Base-by-base conservation (phyloP, 2,329 filamentous ascomycete genomes). In the Exserohilum turcica region DNA sequence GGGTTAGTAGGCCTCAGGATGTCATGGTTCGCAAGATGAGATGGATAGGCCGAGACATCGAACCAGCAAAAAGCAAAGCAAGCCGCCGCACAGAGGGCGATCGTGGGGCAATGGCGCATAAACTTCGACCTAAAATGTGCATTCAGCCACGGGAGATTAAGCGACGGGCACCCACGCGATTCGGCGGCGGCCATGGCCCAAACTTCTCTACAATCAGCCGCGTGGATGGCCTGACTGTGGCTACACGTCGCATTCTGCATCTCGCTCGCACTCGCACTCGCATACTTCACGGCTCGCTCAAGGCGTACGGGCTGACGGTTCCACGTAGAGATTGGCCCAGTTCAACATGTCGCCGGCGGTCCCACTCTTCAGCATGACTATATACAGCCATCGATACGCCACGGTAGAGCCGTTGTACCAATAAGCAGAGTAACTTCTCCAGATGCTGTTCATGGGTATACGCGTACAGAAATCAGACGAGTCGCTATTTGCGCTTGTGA, bases 401-500 rank as follows among this genome's bases (percentile, higher is more conserved):
- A 54, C n/a, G n/a, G n/a, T n/a, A n/a, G n/a, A n/a, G 38, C 52
- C 54, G 54, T 63, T 59, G 49, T 52, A 57, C 43, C 49, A 48
- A 54, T n/a, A 54, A 43, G 54, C 55, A 47, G 54, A 52, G 52
- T 48, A 59, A 64, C 59, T 59, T 60, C 61, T 59, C 44, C 60
- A 57, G 43, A 59, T 57, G 49, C 49, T 54, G 40, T 46, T 39
- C 51, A 45, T 39, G 53, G 58, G 56, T 71, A 62, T 66, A 62
- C 59, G 35, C 67, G 48, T 68, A 71, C 67, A 72, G 45, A 28
- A 54, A 19, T 27, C 9, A 8, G 32, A 13, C 6, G 33, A 16
- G 16, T 15, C 32, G 47, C 35, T 70, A 85, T 65, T 87, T 84
- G 75, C 81, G 82, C 77, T 92, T 84, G 83, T 86, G 79, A 61